phyloP scores from a whole-genome alignment of 2,329 filamentous ascomycete genomes.

The Fusarium redolens region DNA sequence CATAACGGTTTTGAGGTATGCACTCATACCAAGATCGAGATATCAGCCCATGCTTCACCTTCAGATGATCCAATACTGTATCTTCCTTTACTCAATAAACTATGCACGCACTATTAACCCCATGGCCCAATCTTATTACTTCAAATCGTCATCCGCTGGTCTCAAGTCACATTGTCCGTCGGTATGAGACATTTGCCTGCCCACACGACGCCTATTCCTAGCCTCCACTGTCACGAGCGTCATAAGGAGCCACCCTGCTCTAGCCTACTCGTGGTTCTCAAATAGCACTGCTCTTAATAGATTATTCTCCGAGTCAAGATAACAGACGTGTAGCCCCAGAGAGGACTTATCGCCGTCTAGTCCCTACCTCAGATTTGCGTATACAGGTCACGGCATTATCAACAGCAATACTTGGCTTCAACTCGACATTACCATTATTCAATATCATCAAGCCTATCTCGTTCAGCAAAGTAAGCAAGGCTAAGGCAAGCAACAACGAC shows the following conservation, averaged over 20 bases:
- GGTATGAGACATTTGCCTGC: conserved; percentile 29
- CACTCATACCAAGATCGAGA: conserved; percentile 21
- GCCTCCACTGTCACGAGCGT: conserved; percentile 31
- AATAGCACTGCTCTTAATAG: background rate
- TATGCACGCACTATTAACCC: background rate
- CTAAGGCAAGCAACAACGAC: conserved; percentile 1
- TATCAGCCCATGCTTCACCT: conserved; percentile 21
- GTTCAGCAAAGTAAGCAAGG: conserved; percentile 14
- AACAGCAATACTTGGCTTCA: conserved; percentile 6
- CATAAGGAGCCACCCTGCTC: background rate
- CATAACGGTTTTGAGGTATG: background rate
- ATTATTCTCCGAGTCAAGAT: background rate
- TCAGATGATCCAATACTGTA: conserved; percentile 21
- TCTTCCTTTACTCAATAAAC: background rate
- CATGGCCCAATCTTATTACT: conserved; percentile 9
- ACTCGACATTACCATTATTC: conserved; percentile 48
- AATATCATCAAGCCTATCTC: conserved; percentile 40
- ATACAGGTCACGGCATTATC: background rate
- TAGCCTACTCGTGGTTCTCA: background rate
- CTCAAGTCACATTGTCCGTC: conserved; percentile 36
- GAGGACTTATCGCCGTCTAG: background rate
- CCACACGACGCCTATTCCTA: conserved; percentile 11
- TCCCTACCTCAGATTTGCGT: background rate
- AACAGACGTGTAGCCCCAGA: background rate
- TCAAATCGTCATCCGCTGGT: conserved; percentile 29